Evolutionary conservation across 768 basidiomycete species (phyloP).

Genomic region (Tricholoma bakamatsutake): DNA sequence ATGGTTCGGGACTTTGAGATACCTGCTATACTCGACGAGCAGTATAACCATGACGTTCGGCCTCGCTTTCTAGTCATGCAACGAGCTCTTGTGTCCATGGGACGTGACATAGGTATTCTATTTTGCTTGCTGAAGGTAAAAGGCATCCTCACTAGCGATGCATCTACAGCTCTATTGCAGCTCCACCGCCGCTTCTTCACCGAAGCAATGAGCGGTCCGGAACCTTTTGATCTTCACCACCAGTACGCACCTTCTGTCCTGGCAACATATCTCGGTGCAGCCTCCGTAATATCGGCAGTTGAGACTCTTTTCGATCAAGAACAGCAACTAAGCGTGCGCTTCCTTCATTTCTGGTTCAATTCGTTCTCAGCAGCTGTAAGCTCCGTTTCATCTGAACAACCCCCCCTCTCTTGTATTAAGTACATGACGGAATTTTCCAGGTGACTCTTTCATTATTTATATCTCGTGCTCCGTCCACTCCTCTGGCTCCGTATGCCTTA

Average conservation of each 20-base stretch:
- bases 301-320: conserved; percentile 52
- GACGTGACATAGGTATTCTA: conserved; percentile 53
- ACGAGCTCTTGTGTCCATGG: conserved; percentile 51
- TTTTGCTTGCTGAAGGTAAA: background rate
- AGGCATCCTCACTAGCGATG: background rate
- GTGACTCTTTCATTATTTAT: conserved; percentile 63
- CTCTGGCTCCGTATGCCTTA: conserved; percentile 53
- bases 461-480: conserved; percentile 52
- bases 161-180: conserved; percentile 52
- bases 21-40: conserved; percentile 44
- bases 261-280: conserved; percentile 58
- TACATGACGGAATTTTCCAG: conserved; percentile 21
- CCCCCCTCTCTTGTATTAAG: background rate
- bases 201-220: conserved; percentile 50
- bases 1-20: conserved; percentile 50
- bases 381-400: conserved; percentile 5
- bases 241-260: conserved; percentile 64
- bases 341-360: conserved; percentile 73
- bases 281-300: conserved; percentile 51
- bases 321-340: conserved; percentile 55
- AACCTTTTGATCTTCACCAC: conserved; percentile 53
- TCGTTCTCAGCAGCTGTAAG: conserved; percentile 66
- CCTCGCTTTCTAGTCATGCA: conserved; percentile 60
- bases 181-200: conserved; percentile 65
- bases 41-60: conserved; percentile 28